A percentile compares a stretch with the other conserved stretches of the same genome.
Evolutionary conservation across 352 stramenopile genomes (phyloP).

Genomic region (Phytophthora kernoviae): DNA sequence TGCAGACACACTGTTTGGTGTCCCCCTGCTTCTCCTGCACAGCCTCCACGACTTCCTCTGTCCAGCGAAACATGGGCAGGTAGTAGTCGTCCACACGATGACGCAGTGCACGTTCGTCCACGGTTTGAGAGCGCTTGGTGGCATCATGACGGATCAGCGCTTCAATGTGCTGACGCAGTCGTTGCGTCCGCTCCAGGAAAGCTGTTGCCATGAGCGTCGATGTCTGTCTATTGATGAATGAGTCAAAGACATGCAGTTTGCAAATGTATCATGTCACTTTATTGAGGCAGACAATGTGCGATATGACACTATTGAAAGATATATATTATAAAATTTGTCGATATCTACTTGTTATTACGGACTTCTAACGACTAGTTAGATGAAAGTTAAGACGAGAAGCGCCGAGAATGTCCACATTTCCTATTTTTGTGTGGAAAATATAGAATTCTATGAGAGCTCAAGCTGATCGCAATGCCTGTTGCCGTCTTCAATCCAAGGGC

Average conservation of each 20-base stretch:
- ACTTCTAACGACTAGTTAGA: too few species aligned
- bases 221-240: conserved; percentile 15
- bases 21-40: conserved; percentile 28
- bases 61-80: conserved; percentile 80
- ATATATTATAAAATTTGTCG: too few species aligned
- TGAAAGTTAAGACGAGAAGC: too few species aligned
- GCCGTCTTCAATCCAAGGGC: too few species aligned
- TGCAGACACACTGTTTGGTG: conserved; percentile 54
- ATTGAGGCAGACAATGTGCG: neutral
- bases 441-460: too few species aligned
- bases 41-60: conserved; percentile 52
- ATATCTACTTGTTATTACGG: too few species aligned
- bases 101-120: conserved; percentile 47
- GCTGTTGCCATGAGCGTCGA: conserved; percentile 13
- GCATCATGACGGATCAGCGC: conserved; percentile 55
- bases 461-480: too few species aligned
- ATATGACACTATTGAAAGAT: too few species aligned
- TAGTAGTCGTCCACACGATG: conserved; percentile 76
- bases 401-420: too few species aligned
- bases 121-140: conserved; percentile 16
- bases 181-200: conserved; percentile 29
- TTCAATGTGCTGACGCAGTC: conserved; percentile 57
- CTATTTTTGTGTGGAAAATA: too few species aligned
- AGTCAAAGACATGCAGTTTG: conserved; percentile 2
- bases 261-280: neutral